A percentile compares a stretch with the other conserved stretches of the same genome.
These are phyloP conservation scores for Adansonia digitata DNA, from an alignment of 345 rosid species.

Conservation along the genomic window DNA sequence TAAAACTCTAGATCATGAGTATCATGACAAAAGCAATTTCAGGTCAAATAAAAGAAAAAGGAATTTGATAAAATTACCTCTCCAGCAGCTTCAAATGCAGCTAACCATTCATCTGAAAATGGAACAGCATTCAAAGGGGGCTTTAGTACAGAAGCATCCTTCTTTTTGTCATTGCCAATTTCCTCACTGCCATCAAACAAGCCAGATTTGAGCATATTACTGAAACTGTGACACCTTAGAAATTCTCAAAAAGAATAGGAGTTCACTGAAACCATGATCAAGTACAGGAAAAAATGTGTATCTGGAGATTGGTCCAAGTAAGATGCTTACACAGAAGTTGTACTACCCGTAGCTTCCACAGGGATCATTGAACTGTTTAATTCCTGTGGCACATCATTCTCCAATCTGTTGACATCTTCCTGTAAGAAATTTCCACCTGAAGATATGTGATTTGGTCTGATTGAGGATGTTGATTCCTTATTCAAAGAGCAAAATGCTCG, in stretches of 20 bases:
- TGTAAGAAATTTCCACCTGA: slow-evolving; percentile 21
- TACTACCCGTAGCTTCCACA: slow-evolving; percentile 29
- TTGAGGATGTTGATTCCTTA: slow-evolving; percentile 19
- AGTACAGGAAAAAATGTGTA: slow-evolving; percentile 4
- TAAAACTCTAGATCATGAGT: neutral
- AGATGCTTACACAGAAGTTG: slow-evolving; percentile 35
- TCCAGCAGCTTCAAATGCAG: slow-evolving; percentile 91
- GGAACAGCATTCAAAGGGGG: slow-evolving; percentile 67
- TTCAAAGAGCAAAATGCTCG: slow-evolving; percentile 13
- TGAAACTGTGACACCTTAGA: neutral
- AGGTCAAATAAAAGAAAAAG: neutral
- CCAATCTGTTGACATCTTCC: slow-evolving; percentile 18
- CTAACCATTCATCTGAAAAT: slow-evolving; percentile 93
- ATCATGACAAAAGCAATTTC: neutral
- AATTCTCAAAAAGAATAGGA: neutral
- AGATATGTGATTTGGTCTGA: slow-evolving; percentile 17
- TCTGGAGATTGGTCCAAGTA: slow-evolving; percentile 13
- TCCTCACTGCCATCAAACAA: slow-evolving; percentile 31
- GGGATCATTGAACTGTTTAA: slow-evolving; percentile 6
- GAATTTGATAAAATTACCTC: slow-evolving; percentile 49
- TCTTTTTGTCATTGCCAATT: slow-evolving; percentile 33
- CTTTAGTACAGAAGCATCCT: slow-evolving; percentile 37
- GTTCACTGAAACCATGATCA: neutral
- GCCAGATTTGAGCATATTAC: neutral
- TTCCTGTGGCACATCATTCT: slow-evolving; percentile 24